A percentile compares a stretch with the other conserved stretches of the same genome.
Evolutionary conservation across 306 rosid species (phyloP).

Genomic region (Glycine soja): DNA sequence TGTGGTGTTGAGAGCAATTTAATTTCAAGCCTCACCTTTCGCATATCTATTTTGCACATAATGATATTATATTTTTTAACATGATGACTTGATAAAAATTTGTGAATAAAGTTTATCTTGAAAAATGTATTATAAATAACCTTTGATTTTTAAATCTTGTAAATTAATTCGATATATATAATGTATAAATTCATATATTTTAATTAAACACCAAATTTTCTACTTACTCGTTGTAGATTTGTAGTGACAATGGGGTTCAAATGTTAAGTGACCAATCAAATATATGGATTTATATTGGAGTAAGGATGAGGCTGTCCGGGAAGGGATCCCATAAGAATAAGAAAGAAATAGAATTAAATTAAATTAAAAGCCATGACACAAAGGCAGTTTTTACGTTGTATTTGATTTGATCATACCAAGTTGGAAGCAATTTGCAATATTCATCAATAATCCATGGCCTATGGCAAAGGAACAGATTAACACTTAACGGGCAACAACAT

Average conservation of each 20-base stretch:
- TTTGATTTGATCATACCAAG: not conserved
- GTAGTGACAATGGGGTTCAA: too few relatives aligned
- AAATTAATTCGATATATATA: not conserved
- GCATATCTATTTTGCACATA: too few relatives aligned
- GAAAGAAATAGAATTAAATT: not conserved
- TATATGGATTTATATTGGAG: not conserved
- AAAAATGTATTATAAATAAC: not conserved
- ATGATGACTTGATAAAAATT: not conserved
- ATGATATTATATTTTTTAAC: too few relatives aligned
- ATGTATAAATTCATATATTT: not conserved
- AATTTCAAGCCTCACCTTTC: too few relatives aligned
- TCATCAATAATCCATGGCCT: conserved; percentile 42
- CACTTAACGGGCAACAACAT: not conserved
- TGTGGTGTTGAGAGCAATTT: too few relatives aligned
- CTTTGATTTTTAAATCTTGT: not conserved
- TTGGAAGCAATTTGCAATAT: conserved; percentile 5
- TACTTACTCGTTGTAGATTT: too few relatives aligned
- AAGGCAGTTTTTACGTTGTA: not conserved
- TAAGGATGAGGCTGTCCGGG: not conserved
- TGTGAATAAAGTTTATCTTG: not conserved
- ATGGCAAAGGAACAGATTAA: conserved; percentile 41
- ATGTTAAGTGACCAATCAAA: too few relatives aligned
- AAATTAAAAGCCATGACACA: not conserved
- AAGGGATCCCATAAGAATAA: not conserved
- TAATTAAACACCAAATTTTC: not conserved